Evolutionary conservation across 495 filamentous ascomycete species (phyloP), one percentile per base, ranked within the genome.

Genomic region (Podospora sp.): DNA sequence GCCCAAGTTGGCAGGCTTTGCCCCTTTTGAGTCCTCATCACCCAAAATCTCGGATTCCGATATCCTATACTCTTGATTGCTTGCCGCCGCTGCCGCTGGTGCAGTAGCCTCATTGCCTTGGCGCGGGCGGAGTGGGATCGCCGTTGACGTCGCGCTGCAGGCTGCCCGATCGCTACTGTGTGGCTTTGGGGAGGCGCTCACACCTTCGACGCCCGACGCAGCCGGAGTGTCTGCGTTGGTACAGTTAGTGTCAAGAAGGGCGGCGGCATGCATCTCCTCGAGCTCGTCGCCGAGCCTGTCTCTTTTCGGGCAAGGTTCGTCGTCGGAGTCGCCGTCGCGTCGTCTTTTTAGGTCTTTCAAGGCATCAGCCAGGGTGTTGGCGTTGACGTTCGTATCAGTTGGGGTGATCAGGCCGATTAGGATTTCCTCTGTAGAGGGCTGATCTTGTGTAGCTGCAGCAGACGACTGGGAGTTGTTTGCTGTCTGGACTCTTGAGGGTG

Each of bases 211-310:
- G 52, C 36, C 20, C 22, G 22, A 18, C 14, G 36, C n/a, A 62
- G 21, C 9, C 8, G 29, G 21, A 22, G 22, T 49, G n/a, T n/a
- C 33, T 25, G 59, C 20, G 29, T 21, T 40, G 1, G 26, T 1
- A 11, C 26, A 6, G 20, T n/a, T 16, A 22, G 64, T 26, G 52
- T 18, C 12, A 22, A 50, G 25, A 26, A 62, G 62, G 8, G 46
- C 24, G 8, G 46, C 24, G 2, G 61, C 59, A 18, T 25, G 33
- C 64, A 75, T 66, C 11, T 63, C 51, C 6, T 72, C 70, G 9
- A 77, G 59, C 49, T 75, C 75, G 52, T 76, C 73, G 3, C 56
- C 66, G 29, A 74, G 71, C 27, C 61, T 74, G 46, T 77, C 75
- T 52, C 75, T 62, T 56, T 76, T 77, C n/a, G 73, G 58, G 1